These are phyloP conservation scores for Toxicodendron radicans DNA, from an alignment of 345 rosid genomes.

Conservation along the genomic window DNA sequence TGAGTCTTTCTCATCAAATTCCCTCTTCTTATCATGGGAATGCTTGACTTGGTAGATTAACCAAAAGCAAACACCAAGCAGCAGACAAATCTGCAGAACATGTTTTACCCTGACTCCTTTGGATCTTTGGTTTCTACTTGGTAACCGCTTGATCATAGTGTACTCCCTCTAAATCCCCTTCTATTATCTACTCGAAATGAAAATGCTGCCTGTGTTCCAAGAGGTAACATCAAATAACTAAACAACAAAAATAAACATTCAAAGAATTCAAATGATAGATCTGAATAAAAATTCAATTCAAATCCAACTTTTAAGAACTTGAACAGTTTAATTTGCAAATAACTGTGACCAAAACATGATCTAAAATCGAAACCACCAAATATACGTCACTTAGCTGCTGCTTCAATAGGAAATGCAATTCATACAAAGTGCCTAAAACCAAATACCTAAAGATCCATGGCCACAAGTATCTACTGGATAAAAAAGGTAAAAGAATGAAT, in stretches of 20 bases:
- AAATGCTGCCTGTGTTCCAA: background rate
- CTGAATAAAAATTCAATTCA: background rate
- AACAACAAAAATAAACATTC: background rate
- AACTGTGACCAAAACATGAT: background rate
- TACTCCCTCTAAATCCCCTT: constrained; percentile 16
- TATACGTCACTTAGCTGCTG: background rate
- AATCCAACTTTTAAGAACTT: background rate
- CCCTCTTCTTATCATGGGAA: constrained; percentile 86
- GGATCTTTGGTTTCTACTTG: constrained; percentile 68
- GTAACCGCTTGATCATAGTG: constrained; percentile 60
- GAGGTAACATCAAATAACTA: background rate
- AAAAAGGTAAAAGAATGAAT: background rate
- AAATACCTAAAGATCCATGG: background rate
- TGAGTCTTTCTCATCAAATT: constrained; percentile 53
- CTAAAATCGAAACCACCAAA: background rate
- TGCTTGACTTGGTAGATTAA: constrained; percentile 86
- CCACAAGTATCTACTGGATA: background rate
- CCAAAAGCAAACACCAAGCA: constrained; percentile 85
- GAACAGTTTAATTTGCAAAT: background rate
- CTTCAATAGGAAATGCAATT: background rate
- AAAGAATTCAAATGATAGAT: background rate
- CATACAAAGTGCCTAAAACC: background rate
- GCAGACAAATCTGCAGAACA: constrained; percentile 72
- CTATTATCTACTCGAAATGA: background rate
- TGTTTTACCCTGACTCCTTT: constrained; percentile 65